Conservation (phyloP, 495 filamentous ascomycete species). For the Aspergillus kassunensis region DNA sequence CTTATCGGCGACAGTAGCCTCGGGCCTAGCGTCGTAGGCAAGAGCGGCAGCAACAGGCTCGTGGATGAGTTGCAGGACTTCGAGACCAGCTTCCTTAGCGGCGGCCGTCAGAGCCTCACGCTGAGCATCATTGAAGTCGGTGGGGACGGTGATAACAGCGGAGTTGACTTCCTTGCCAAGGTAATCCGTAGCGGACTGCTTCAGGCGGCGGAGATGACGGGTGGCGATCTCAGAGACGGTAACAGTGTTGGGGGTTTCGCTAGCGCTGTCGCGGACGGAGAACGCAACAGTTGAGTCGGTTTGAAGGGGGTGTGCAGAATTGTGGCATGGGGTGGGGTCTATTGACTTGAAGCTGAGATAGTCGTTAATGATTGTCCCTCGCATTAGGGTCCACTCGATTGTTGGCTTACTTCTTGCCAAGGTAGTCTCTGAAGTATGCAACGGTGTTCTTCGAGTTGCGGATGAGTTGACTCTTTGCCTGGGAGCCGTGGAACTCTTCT, state of each 20-base stretch:
- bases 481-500: slow-evolving; percentile 93
- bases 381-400: background rate
- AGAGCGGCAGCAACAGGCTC: slow-evolving; percentile 91
- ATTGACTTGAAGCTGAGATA: slow-evolving; percentile 76
- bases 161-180: slow-evolving; percentile 88
- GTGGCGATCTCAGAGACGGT: slow-evolving; percentile 82
- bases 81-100: slow-evolving; percentile 76
- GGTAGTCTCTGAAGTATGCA: slow-evolving; percentile 91
- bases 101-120: slow-evolving; percentile 72
- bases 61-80: slow-evolving; percentile 86
- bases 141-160: slow-evolving; percentile 89
- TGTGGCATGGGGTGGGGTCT: slow-evolving; percentile 91
- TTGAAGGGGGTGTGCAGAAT: slow-evolving; percentile 85
- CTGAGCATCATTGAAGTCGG: slow-evolving; percentile 85
- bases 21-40: slow-evolving; percentile 85
- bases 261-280: slow-evolving; percentile 71
- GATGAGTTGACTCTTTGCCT: slow-evolving; percentile 88
- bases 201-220: slow-evolving; percentile 78
- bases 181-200: slow-evolving; percentile 82
- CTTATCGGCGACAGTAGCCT: slow-evolving; percentile 74
- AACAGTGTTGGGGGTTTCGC: slow-evolving; percentile 64
- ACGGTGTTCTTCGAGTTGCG: slow-evolving; percentile 90
- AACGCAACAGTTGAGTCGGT: slow-evolving; percentile 71
- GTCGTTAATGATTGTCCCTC: slow-evolving; percentile 5
- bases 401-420: slow-evolving; percentile 75